Evolutionary conservation across 2,329 filamentous ascomycete species (phyloP).

Genomic region (Malbranchea zuffiana): DNA sequence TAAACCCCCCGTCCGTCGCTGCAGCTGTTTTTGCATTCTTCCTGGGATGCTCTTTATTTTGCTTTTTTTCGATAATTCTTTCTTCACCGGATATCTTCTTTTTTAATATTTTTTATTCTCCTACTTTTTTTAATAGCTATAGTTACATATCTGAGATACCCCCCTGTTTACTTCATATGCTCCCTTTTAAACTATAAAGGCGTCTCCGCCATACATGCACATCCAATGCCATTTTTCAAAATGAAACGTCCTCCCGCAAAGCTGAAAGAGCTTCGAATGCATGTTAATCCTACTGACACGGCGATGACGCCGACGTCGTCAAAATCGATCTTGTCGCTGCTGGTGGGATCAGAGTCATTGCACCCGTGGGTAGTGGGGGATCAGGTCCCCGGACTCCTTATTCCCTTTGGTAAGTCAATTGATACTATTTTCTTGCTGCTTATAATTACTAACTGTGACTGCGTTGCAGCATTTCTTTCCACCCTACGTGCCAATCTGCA

Average conservation of each 20-base stretch:
- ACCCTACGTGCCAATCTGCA: conserved; percentile 72
- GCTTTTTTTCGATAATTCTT: neutral
- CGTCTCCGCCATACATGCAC: too few relatives aligned
- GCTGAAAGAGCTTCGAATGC: conserved; percentile 10
- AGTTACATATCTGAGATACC: too few relatives aligned
- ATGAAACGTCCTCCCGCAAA: conserved; percentile 12
- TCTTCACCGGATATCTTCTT: too few relatives aligned
- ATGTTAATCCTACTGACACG: conserved; percentile 1
- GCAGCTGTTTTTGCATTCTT: too few relatives aligned
- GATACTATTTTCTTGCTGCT: conserved; percentile 5
- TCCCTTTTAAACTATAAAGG: too few relatives aligned
- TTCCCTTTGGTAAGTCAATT: conserved; percentile 21
- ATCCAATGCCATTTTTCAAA: conserved; percentile 1
- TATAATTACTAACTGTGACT: conserved; percentile 1
- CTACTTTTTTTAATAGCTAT: too few relatives aligned
- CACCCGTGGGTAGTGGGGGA: conserved; percentile 20
- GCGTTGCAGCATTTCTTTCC: conserved; percentile 60
- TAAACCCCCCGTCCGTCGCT: too few relatives aligned
- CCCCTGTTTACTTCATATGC: too few relatives aligned
- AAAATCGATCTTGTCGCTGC: conserved; percentile 13
- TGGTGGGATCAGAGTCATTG: conserved; percentile 4
- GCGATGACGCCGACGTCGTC: conserved; percentile 5
- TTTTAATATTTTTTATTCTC: too few relatives aligned
- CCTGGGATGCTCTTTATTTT: too few relatives aligned
- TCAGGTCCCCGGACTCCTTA: conserved; percentile 24